Evolutionary conservation across 768 basidiomycete species (phyloP).

Genomic region (Suillus weaverae): DNA sequence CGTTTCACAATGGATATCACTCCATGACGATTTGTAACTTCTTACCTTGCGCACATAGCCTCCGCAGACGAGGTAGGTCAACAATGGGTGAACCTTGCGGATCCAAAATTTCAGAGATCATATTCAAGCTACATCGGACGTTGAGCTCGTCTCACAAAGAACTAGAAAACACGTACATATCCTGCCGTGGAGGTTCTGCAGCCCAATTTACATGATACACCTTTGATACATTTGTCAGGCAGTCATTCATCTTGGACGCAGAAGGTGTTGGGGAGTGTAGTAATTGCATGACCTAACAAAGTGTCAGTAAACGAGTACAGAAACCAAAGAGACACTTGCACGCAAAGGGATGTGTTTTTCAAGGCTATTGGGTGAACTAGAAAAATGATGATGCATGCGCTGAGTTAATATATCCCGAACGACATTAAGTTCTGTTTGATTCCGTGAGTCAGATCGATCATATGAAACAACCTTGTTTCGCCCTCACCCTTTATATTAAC

Average conservation of each 20-base stretch:
- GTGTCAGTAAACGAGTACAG: conserved; percentile 2
- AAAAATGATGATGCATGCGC: conserved; percentile 58
- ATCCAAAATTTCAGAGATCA: conserved; percentile 64
- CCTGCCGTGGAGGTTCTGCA: conserved; percentile 59
- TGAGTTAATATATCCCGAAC: conserved; percentile 57
- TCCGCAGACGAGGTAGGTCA: conserved; percentile 55
- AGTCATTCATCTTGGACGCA: conserved; percentile 54
- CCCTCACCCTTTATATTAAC: conserved; percentile 57
- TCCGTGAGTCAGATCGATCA: background rate
- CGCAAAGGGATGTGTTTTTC: conserved; percentile 56
- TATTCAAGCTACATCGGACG: conserved; percentile 30
- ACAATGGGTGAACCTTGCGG: conserved; percentile 47
- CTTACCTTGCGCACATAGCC: conserved; percentile 62
- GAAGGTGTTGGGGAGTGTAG: conserved; percentile 55
- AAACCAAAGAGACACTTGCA: conserved; percentile 30
- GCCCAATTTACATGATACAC: conserved; percentile 58
- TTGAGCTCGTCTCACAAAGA: conserved; percentile 1
- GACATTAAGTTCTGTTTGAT: conserved; percentile 50
- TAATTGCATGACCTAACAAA: conserved; percentile 48
- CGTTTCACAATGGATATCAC: background rate
- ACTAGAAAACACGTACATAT: conserved; percentile 47
- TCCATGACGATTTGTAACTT: background rate
- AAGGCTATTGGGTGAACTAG: conserved; percentile 51
- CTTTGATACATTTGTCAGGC: conserved; percentile 53
- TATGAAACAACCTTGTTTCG: too few relatives aligned